These are phyloP conservation scores for Pyrenopolyporus hunteri DNA, from an alignment of 495 filamentous ascomycete genomes.

Conservation along the genomic window DNA sequence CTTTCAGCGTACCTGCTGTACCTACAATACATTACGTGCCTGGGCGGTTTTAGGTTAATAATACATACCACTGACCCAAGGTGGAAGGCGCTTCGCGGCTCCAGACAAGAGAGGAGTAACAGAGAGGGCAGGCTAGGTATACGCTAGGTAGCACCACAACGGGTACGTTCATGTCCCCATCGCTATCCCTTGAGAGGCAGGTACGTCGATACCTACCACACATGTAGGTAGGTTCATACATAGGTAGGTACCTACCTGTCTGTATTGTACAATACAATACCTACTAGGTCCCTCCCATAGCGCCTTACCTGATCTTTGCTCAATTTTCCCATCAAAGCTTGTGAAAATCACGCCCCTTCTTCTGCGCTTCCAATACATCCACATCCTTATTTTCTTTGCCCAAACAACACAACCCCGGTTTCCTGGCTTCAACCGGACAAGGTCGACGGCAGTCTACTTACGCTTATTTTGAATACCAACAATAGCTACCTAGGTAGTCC, in stretches of 20 bases:
- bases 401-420: constrained; percentile 7
- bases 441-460: background rate
- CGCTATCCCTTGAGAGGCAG: constrained; percentile 26
- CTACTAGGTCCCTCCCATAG: too few relatives aligned
- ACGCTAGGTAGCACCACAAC: constrained; percentile 22
- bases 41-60: background rate
- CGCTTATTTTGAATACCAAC: constrained; percentile 8
- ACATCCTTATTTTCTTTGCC: background rate
- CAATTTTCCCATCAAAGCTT: constrained; percentile 4
- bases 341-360: constrained; percentile 12
- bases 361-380: constrained; percentile 15
- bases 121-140: constrained; percentile 2
- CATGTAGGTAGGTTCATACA: background rate
- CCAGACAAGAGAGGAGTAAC: constrained; percentile 9
- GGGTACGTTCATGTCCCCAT: constrained; percentile 17
- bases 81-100: constrained; percentile 35
- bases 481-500: constrained; percentile 8
- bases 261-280: too few relatives aligned
- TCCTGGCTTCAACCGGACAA: background rate
- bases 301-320: constrained; percentile 3
- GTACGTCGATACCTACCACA: constrained; percentile 6
- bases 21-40: background rate
- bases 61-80: constrained; percentile 17
- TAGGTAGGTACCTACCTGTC: background rate
- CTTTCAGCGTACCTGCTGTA: background rate